These are phyloP conservation scores for Pseudogymnoascus sp. DNA, from an alignment of 2,329 filamentous ascomycete species.

Conservation along the genomic window DNA sequence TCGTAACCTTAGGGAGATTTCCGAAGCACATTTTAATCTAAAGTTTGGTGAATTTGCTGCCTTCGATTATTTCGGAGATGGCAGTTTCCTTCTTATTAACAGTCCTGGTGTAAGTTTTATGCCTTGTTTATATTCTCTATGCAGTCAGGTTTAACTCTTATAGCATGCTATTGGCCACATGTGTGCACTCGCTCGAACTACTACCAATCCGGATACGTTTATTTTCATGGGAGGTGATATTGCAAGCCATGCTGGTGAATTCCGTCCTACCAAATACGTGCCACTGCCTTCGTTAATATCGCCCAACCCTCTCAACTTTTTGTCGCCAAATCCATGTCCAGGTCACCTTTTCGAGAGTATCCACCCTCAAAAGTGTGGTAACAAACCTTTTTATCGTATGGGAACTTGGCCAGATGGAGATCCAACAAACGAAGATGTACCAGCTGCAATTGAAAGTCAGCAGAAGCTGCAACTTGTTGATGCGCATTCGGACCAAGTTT, in stretches of 20 bases:
- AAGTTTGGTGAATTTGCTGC: constrained; percentile 41
- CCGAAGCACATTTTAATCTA: constrained; percentile 20
- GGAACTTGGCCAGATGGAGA: background rate
- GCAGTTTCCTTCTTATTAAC: constrained; percentile 47
- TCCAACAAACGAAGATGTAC: background rate
- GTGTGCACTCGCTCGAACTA: constrained; percentile 38
- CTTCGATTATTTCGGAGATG: constrained; percentile 48
- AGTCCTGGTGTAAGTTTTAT: constrained; percentile 24
- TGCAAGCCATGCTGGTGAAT: constrained; percentile 38
- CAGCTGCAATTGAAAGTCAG: background rate
- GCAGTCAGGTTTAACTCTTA: background rate
- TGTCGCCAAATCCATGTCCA: constrained; percentile 32
- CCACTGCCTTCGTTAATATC: constrained; percentile 33
- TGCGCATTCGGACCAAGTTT: constrained; percentile 29
- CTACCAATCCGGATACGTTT: constrained; percentile 34
- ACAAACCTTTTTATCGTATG: constrained; percentile 24
- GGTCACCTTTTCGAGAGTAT: constrained; percentile 33
- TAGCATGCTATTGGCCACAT: constrained; percentile 42
- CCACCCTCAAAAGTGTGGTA: constrained; percentile 29
- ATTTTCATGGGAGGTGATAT: constrained; percentile 43
- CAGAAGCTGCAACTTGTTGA: background rate
- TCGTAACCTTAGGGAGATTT: constrained; percentile 24
- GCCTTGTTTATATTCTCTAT: background rate
- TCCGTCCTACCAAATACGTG: constrained; percentile 36
- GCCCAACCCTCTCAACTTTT: constrained; percentile 33